These are phyloP conservation scores for Ogataea haglerorum DNA, from an alignment of 805 yeast genomes.

Conservation along the genomic window DNA sequence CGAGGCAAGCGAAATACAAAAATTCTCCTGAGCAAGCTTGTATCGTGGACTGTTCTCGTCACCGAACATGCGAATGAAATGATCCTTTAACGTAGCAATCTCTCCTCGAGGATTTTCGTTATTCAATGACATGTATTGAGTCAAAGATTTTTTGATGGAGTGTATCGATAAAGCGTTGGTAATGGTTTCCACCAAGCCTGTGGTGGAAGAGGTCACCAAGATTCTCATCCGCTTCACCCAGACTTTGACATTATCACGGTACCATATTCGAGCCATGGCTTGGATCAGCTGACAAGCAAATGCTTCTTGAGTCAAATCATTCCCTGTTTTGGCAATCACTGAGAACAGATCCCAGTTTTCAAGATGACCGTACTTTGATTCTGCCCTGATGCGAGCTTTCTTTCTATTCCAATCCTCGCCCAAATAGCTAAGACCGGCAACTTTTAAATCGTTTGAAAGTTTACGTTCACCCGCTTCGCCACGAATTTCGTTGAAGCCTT, in stretches of 20 bases:
- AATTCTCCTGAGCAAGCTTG: conserved; percentile 76
- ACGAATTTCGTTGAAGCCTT: conserved; percentile 46
- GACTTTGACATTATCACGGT: conserved; percentile 57
- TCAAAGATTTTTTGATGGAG: conserved; percentile 88
- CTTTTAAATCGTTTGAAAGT: conserved; percentile 85
- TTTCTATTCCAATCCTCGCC: conserved; percentile 94
- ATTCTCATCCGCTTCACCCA: conserved; percentile 97
- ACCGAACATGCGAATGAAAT: conserved; percentile 76
- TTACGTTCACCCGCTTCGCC: conserved; percentile 89
- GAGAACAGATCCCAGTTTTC: conserved; percentile 95
- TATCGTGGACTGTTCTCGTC: conserved; percentile 49
- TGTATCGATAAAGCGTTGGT: conserved; percentile 93
- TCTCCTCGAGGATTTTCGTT: conserved; percentile 70
- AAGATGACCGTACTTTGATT: conserved; percentile 79
- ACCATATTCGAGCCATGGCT: conserved; percentile 85
- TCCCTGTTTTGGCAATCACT: conserved; percentile 94
- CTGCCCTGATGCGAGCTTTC: conserved; percentile 71
- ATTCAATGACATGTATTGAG: conserved; percentile 63
- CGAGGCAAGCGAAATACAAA: conserved; percentile 83
- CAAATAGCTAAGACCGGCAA: conserved; percentile 68
- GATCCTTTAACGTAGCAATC: conserved; percentile 72
- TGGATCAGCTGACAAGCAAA: conserved; percentile 94
- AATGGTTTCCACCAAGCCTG: conserved; percentile 94
- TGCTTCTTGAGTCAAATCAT: conserved; percentile 94
- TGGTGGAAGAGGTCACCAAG: conserved; percentile 80